phyloP scores from a whole-genome alignment of 768 basidiomycete genomes.

The Boletus subcaerulescens region DNA sequence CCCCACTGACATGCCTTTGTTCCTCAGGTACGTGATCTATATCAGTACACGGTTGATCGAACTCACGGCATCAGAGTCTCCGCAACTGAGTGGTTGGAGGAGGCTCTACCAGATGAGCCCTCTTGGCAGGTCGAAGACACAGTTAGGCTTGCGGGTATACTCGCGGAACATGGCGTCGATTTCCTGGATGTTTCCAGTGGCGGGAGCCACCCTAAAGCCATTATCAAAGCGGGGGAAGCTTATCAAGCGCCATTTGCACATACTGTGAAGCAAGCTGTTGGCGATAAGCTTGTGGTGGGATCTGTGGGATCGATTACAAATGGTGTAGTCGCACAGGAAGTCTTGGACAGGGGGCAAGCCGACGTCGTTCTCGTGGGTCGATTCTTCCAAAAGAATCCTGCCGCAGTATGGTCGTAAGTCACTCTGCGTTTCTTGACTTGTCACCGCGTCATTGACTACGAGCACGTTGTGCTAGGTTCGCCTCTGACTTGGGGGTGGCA shows the following conservation, averaged over 20 bases:
- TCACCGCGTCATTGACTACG: neutral
- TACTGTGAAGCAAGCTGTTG: constrained; percentile 47
- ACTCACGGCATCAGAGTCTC: constrained; percentile 42
- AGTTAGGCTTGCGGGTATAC: constrained; percentile 52
- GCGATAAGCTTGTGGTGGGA: constrained; percentile 37
- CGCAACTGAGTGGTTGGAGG: constrained; percentile 73
- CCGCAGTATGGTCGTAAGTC: constrained; percentile 37
- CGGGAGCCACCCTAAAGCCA: constrained; percentile 49
- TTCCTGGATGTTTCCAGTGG: constrained; percentile 71
- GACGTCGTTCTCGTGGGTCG: constrained; percentile 51
- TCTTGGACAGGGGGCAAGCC: constrained; percentile 41
- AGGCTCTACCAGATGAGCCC: constrained; percentile 52
- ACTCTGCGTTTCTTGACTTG: neutral
- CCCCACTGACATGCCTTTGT: constrained; percentile 62
- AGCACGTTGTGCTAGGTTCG: constrained; percentile 32
- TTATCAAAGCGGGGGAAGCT: constrained; percentile 21
- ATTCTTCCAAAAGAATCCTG: constrained; percentile 61
- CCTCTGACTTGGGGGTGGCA: constrained; percentile 52
- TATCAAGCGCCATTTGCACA: constrained; percentile 59
- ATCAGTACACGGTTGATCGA: neutral
- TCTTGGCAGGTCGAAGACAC: constrained; percentile 73
- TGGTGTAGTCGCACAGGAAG: constrained; percentile 41
- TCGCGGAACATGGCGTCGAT: constrained; percentile 67
- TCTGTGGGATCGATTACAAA: constrained; percentile 30
- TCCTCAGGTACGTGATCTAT: constrained; percentile 51